Conservation (phyloP, 164 flowering plant species). For the Stephania japonica region DNA sequence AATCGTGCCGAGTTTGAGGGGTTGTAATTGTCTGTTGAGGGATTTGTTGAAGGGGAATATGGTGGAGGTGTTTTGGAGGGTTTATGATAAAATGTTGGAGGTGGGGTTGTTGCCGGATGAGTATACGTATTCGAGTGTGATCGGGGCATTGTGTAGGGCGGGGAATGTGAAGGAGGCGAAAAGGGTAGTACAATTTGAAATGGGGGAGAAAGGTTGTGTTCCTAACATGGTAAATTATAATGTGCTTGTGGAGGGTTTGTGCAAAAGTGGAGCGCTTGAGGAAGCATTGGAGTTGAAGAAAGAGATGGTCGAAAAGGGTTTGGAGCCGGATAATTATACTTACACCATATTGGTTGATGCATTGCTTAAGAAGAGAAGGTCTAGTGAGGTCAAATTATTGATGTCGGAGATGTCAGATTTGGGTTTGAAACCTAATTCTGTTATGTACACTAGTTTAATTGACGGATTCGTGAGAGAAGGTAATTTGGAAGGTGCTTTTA, state of each 20-base stretch:
- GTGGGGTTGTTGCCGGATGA: constrained; percentile 42
- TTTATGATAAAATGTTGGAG: constrained; percentile 46
- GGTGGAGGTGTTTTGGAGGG: constrained; percentile 64
- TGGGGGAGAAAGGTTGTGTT: constrained; percentile 56
- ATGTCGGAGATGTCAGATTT: constrained; percentile 36
- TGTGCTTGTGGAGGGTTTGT: constrained; percentile 58
- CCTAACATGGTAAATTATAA: constrained; percentile 54
- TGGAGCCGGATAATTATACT: constrained; percentile 47
- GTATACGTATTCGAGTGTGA: constrained; percentile 52
- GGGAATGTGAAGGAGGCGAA: constrained; percentile 48
- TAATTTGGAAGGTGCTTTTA: constrained; percentile 40
- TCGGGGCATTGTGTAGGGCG: constrained; percentile 44
- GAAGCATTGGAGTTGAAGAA: constrained; percentile 56
- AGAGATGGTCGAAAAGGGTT: constrained; percentile 43
- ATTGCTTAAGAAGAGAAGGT: constrained; percentile 33
- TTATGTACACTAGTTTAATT: constrained; percentile 38
- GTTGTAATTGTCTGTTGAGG: constrained; percentile 60
- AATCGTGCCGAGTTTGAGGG: constrained; percentile 34
- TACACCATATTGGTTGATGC: constrained; percentile 42
- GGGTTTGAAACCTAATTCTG: constrained; percentile 35
- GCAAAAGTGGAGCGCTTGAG: constrained; percentile 40
- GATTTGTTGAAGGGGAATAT: constrained; percentile 42
- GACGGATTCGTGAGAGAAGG: constrained; percentile 60
- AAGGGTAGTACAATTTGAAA: constrained; percentile 37
- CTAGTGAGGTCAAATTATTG: constrained; percentile 32